A percentile compares a stretch with the other conserved stretches of the same genome.
phyloP scores from a whole-genome alignment of 2,329 filamentous ascomycete genomes.

The Aspergillus aculeatus region DNA sequence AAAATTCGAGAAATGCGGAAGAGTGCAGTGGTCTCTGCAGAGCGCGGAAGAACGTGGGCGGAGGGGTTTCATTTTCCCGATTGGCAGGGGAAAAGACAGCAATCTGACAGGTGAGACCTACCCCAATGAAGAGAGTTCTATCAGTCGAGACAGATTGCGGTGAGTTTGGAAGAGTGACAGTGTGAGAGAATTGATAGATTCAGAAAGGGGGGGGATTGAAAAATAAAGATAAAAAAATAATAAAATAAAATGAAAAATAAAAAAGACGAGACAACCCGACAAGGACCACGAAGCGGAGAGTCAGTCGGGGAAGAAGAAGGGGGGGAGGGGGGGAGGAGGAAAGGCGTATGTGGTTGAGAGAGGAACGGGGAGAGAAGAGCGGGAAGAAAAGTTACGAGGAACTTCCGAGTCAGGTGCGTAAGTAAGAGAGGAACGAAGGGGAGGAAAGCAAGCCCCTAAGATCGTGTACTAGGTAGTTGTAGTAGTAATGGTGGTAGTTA shows the following conservation, averaged over 20 bases:
- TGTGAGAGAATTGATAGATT: background rate
- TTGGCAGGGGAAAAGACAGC: constrained; percentile 8
- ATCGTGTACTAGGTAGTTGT: background rate
- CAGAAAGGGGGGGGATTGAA: too few species aligned
- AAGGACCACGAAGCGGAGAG: constrained; percentile 4
- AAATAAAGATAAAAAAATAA: background rate
- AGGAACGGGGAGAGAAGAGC: constrained; percentile 4
- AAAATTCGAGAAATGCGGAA: constrained; percentile 14
- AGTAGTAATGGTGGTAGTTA: too few species aligned
- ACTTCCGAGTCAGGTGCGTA: constrained; percentile 1
- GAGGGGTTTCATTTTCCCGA: constrained; percentile 20
- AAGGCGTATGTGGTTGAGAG: constrained; percentile 1
- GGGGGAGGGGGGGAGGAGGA: background rate
- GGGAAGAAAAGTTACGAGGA: constrained; percentile 8
- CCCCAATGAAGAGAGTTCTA: constrained; percentile 14
- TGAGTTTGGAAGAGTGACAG: background rate
- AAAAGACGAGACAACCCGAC: background rate
- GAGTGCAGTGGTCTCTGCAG: constrained; percentile 11
- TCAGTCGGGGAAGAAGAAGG: background rate
- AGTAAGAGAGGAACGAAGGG: constrained; percentile 8
- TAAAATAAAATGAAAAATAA: constrained; percentile 1
- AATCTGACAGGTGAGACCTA: constrained; percentile 17
- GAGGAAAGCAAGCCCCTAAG: constrained; percentile 11
- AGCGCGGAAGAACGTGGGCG: constrained; percentile 19
- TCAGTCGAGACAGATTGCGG: background rate